Conservation (phyloP, 768 basidiomycete genomes). For the Suillus plorans region DNA sequence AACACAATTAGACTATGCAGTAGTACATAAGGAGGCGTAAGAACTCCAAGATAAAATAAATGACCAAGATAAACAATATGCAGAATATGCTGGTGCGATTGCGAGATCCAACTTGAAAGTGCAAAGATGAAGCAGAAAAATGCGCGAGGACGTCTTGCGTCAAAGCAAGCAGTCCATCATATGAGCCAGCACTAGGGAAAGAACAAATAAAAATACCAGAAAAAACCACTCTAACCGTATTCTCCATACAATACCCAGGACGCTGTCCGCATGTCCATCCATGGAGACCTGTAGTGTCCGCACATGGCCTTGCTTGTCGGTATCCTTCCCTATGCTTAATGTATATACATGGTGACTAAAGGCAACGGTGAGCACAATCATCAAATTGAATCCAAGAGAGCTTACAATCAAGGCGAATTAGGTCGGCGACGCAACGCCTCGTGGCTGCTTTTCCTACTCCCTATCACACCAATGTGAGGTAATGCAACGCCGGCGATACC, state of each 20-base stretch:
- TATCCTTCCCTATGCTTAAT: slow-evolving; percentile 3
- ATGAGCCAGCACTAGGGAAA: slow-evolving; percentile 20
- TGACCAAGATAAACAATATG: slow-evolving; percentile 36
- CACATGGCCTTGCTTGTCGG: neutral
- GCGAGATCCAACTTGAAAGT: slow-evolving; percentile 31
- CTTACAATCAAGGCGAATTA: slow-evolving; percentile 21
- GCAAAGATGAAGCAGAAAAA: slow-evolving; percentile 16
- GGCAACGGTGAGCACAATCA: neutral
- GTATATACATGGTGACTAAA: neutral
- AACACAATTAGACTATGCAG: slow-evolving; percentile 7
- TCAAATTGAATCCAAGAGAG: neutral
- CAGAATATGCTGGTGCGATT: slow-evolving; percentile 33
- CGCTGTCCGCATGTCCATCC: slow-evolving; percentile 9
- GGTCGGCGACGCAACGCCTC: slow-evolving; percentile 33
- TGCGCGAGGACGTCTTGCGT: slow-evolving; percentile 10
- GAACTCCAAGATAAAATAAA: slow-evolving; percentile 37
- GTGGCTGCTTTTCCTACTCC: slow-evolving; percentile 40
- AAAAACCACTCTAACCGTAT: slow-evolving; percentile 19
- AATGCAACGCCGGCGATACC: slow-evolving; percentile 50
- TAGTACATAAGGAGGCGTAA: slow-evolving; percentile 27
- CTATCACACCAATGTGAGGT: slow-evolving; percentile 38
- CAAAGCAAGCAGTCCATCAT: slow-evolving; percentile 31
- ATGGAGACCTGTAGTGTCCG: neutral
- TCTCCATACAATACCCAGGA: slow-evolving; percentile 20
- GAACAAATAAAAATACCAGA: slow-evolving; percentile 30